These are phyloP conservation scores for Saccharomyces uvarum DNA, from an alignment of 1,139 yeast genomes.

Conservation along the genomic window DNA sequence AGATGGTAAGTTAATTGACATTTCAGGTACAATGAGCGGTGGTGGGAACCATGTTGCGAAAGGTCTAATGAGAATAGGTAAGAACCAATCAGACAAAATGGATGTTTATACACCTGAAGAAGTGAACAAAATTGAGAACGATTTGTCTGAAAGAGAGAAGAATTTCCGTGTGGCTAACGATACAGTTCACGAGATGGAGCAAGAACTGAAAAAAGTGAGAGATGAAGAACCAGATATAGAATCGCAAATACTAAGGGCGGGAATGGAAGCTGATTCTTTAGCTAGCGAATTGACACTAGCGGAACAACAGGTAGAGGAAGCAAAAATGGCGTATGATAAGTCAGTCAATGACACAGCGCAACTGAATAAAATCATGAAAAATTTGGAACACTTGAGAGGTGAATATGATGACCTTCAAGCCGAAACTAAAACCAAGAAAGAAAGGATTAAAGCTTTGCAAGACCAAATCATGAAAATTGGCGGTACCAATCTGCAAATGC, in stretches of 20 bases:
- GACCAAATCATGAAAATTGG: slow-evolving; percentile 85
- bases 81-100: slow-evolving; percentile 15
- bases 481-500: slow-evolving; percentile 76
- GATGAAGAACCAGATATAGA: slow-evolving; percentile 70
- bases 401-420: slow-evolving; percentile 38
- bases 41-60: slow-evolving; percentile 67
- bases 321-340: slow-evolving; percentile 10
- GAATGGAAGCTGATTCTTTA: slow-evolving; percentile 60
- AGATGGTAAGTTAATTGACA: slow-evolving; percentile 87
- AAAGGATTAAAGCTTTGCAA: slow-evolving; percentile 52
- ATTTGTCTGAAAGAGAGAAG: slow-evolving; percentile 49
- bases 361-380: slow-evolving; percentile 36
- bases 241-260: slow-evolving; percentile 48
- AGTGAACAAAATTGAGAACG: slow-evolving; percentile 47
- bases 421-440: slow-evolving; percentile 53
- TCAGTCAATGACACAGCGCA: slow-evolving; percentile 32
- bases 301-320: slow-evolving; percentile 18
- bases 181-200: slow-evolving; percentile 53
- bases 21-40: slow-evolving; percentile 96
- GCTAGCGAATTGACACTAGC: slow-evolving; percentile 26
- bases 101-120: slow-evolving; percentile 45
- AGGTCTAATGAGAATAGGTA: slow-evolving; percentile 34
- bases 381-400: slow-evolving; percentile 10
- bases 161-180: slow-evolving; percentile 46
- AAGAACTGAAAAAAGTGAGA: slow-evolving; percentile 48